Conservation (phyloP, 108 stramenopile species). For the Fistulifera pelliculosa region DNA sequence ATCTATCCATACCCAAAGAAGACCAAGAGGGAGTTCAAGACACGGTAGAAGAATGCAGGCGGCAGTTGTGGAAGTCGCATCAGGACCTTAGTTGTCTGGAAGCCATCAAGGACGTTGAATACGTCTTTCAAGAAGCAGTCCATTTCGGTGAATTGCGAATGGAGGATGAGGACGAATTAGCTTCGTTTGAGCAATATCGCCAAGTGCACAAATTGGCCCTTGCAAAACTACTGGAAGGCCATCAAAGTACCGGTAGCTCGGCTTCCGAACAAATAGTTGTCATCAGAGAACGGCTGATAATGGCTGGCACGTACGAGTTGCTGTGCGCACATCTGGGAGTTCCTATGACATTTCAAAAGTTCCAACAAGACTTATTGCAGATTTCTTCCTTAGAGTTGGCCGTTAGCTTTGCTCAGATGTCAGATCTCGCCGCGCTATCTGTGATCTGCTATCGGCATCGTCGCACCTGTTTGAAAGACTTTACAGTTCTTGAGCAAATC, state of each 20-base stretch:
- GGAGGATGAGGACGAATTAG: background rate
- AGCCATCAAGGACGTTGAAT: background rate
- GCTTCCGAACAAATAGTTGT: no score
- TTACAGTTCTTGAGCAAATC: background rate
- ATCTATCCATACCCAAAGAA: background rate
- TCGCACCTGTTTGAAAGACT: background rate
- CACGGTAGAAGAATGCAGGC: background rate
- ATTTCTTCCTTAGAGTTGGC: background rate
- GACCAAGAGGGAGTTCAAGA: background rate
- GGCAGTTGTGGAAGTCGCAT: background rate
- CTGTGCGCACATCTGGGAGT: background rate
- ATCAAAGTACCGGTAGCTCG: no score
- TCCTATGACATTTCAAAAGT: background rate
- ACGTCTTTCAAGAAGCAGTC: background rate
- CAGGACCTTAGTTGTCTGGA: background rate
- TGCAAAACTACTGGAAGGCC: background rate
- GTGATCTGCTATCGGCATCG: conserved; percentile 4
- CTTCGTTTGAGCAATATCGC: background rate
- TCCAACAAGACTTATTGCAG: background rate
- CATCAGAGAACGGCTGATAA: background rate
- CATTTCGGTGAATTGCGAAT: background rate
- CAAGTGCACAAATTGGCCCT: background rate
- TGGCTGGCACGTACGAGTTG: conserved; percentile 2
- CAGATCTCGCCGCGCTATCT: conserved; percentile 2
- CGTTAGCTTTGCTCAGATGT: background rate